These are phyloP conservation scores for Brassica carinata DNA, from an alignment of 345 rosid genomes.

Conservation along the genomic window DNA sequence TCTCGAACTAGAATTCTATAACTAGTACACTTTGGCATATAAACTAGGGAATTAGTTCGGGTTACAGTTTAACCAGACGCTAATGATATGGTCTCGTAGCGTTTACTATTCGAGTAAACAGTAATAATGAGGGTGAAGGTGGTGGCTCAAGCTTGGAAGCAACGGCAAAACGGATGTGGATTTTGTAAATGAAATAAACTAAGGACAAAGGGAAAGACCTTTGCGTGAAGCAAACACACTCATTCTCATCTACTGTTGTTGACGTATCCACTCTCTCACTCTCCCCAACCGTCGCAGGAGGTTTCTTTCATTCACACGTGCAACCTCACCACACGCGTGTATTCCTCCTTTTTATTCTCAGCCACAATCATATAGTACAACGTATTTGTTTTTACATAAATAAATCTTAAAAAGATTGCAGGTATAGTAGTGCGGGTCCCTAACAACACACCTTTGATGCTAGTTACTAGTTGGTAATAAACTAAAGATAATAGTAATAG, in stretches of 20 bases:
- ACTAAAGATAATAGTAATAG: too few species aligned
- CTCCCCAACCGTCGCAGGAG: constrained; percentile 16
- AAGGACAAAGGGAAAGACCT: constrained; percentile 22
- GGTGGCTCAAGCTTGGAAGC: constrained; percentile 35
- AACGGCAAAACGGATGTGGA: constrained; percentile 22
- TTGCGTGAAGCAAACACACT: constrained; percentile 41
- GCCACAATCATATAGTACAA: neutral
- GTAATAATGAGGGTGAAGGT: neutral
- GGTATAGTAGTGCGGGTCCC: neutral
- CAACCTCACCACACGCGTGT: constrained; percentile 10
- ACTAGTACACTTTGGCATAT: neutral
- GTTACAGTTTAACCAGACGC: neutral
- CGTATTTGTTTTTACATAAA: neutral
- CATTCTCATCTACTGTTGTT: constrained; percentile 9
- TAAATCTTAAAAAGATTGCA: neutral
- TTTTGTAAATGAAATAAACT: neutral
- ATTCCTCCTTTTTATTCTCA: neutral
- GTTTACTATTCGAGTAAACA: neutral
- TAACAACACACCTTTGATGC: neutral
- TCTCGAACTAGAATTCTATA: neutral
- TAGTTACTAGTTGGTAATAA: neutral
- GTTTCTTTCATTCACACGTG: constrained; percentile 15
- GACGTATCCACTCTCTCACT: constrained; percentile 24
- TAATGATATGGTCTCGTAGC: neutral
- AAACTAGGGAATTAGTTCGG: neutral